These are phyloP conservation scores for Ophiocordyceps camponoti-floridani DNA, from an alignment of 2,329 filamentous ascomycete genomes.

Conservation along the genomic window DNA sequence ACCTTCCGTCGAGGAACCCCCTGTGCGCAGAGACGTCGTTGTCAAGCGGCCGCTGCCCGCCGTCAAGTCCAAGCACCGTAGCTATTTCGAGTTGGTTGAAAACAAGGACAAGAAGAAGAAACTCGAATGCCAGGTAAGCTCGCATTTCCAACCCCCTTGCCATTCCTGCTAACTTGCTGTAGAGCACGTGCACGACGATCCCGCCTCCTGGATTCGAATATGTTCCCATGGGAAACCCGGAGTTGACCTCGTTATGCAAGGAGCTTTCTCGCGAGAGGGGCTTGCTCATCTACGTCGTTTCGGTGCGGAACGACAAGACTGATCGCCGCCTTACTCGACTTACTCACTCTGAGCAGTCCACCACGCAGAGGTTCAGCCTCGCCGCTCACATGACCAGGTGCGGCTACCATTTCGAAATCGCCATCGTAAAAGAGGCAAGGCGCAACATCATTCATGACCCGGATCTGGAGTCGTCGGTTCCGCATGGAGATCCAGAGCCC, in stretches of 20 bases:
- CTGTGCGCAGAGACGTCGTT: conserved; percentile 13
- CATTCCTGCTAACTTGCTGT: conserved; percentile 9
- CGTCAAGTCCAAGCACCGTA: conserved; percentile 36
- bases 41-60: conserved; percentile 18
- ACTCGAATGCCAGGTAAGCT: conserved; percentile 39
- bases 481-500: conserved; percentile 25
- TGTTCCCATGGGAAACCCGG: conserved; percentile 43
- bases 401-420: conserved; percentile 41
- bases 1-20: not conserved
- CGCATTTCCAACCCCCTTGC: not conserved
- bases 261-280: conserved; percentile 43
- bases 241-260: conserved; percentile 42
- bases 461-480: conserved; percentile 5
- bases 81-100: conserved; percentile 46
- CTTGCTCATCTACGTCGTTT: conserved; percentile 49
- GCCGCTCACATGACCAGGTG: conserved; percentile 37
- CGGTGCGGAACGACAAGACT: conserved; percentile 22
- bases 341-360: conserved; percentile 8
- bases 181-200: conserved; percentile 32
- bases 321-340: not conserved
- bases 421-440: conserved; percentile 38
- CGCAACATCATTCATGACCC: conserved; percentile 9
- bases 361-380: conserved; percentile 16
- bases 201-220: conserved; percentile 46
- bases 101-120: conserved; percentile 48